phyloP scores from a whole-genome alignment of 306 rosid species.

The Cicer judaicum region DNA sequence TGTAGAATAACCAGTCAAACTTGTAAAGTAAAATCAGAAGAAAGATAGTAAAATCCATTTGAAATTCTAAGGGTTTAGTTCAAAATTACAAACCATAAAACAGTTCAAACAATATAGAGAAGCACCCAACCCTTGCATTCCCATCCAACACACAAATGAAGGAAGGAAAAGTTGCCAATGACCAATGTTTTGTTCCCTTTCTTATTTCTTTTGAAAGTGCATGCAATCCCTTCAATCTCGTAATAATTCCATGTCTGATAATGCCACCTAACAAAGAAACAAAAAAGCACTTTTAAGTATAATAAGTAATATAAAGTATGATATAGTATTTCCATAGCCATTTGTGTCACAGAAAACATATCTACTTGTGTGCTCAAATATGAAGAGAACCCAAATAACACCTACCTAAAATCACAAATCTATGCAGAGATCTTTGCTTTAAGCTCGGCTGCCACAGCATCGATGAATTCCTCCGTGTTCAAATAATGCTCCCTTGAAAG shows the following conservation, averaged over 20 bases:
- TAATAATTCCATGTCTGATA: slow-evolving; percentile 36
- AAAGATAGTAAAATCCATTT: slow-evolving; percentile 37
- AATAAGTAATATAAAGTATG: not conserved
- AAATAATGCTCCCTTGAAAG: slow-evolving; percentile 78
- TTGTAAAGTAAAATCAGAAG: slow-evolving; percentile 16
- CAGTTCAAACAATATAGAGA: slow-evolving; percentile 43
- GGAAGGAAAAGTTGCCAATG: slow-evolving; percentile 34
- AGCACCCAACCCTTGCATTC: slow-evolving; percentile 40
- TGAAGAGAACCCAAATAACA: slow-evolving; percentile 1
- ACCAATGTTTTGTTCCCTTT: slow-evolving; percentile 34
- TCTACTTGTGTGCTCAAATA: not conserved
- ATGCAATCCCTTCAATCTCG: not conserved
- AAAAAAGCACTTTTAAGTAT: slow-evolving; percentile 10
- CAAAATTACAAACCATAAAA: slow-evolving; percentile 36
- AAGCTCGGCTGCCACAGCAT: slow-evolving; percentile 83
- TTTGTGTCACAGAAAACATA: not conserved
- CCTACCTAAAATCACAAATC: slow-evolving; percentile 48
- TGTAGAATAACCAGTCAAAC: slow-evolving; percentile 11
- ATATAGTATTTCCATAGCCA: not conserved
- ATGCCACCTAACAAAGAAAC: slow-evolving; percentile 21
- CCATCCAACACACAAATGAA: slow-evolving; percentile 37
- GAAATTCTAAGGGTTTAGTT: slow-evolving; percentile 19
- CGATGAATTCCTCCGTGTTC: slow-evolving; percentile 94
- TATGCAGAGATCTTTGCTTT: slow-evolving; percentile 58
- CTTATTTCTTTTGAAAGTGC: slow-evolving; percentile 45